phyloP scores from a whole-genome alignment of 2,329 filamentous ascomycete genomes.

The Kalaharituber pfeilii region DNA sequence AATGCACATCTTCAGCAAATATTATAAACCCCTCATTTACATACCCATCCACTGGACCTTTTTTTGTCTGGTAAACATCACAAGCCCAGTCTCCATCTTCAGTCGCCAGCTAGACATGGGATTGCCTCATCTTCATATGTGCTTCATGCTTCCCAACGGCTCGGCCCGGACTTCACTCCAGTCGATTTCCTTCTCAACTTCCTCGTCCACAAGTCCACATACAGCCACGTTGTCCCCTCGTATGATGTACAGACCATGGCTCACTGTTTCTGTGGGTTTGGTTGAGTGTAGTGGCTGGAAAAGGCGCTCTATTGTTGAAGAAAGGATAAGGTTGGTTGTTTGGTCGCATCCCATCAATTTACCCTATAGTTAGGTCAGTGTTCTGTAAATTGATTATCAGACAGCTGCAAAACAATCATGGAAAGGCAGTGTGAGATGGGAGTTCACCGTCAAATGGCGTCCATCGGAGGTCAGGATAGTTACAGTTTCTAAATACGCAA shows the following conservation, averaged over 20 bases:
- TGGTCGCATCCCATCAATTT: conserved; percentile 75
- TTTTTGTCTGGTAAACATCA: too few relatives aligned
- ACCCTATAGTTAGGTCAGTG: conserved; percentile 55
- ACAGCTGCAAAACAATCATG: background rate
- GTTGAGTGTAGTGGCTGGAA: conserved; percentile 67
- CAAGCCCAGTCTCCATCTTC: too few relatives aligned
- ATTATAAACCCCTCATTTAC: too few relatives aligned
- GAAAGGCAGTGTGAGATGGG: background rate
- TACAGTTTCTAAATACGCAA: conserved; percentile 40
- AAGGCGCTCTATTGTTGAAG: conserved; percentile 69
- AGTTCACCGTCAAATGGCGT: conserved; percentile 37
- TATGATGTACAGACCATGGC: conserved; percentile 77
- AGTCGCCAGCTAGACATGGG: too few relatives aligned
- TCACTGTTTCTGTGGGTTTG: conserved; percentile 62
- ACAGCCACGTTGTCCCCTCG: conserved; percentile 88
- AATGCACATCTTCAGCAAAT: too few relatives aligned
- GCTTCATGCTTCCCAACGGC: conserved; percentile 70
- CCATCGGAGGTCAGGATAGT: conserved; percentile 84
- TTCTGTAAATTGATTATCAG: background rate
- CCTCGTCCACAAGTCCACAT: conserved; percentile 76
- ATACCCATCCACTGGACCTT: too few relatives aligned
- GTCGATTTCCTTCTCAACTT: conserved; percentile 75
- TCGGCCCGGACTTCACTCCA: conserved; percentile 80
- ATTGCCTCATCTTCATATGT: too few relatives aligned
- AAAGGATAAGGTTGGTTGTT: conserved; percentile 79